Base-by-base conservation (phyloP, 805 yeast species). In the Metschnikowia corniflorae region DNA sequence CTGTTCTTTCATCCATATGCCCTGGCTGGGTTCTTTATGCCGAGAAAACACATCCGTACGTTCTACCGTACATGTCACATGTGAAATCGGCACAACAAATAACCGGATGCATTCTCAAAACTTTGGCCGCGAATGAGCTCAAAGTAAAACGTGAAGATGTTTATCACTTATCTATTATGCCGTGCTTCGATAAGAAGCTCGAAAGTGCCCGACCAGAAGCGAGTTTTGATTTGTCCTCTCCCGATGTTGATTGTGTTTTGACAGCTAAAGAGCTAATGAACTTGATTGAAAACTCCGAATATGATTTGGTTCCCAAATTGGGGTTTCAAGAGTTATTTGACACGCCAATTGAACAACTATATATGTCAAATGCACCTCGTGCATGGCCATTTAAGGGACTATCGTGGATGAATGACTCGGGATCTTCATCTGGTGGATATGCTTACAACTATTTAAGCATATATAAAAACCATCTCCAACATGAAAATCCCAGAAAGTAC, bases 1-100 rank as follows among this genome's bases (percentile, higher is more conserved):
- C 95, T 0, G 53, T 75, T 2, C 58, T 93, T 31, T 73, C 88
- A 17, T 77, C 88, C 10, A 72, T 82, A 0, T 91, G 97, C 60
- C 98, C 98, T 0, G 98, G 98, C 0, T 93, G 96, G 87, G 93
- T 93, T 0, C 70, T 93, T 18, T 93, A 93, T 53, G 95, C 91
- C 0, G 97, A 93, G 49, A 93, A 93, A 66, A 89, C 97, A 0
- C 96, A 91, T 56, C 94, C 96, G 1, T 80, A 84, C 45, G 65
- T 93, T 7, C 61, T 88, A 12, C 83, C 89, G 0, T 67, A 71
- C 40, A 55, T 93, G 41, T 77, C 94, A 9, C 72, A 73, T 23
- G 82, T 85, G 28, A 86, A 86, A 53, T 86, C 96, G 0, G 94
- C 97, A 4, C 97, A 91, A 61, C 97, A 87, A 56, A 82, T 91